Conservation (phyloP, 257 asterid genomes). For the Solanum pimpinellifolium region DNA sequence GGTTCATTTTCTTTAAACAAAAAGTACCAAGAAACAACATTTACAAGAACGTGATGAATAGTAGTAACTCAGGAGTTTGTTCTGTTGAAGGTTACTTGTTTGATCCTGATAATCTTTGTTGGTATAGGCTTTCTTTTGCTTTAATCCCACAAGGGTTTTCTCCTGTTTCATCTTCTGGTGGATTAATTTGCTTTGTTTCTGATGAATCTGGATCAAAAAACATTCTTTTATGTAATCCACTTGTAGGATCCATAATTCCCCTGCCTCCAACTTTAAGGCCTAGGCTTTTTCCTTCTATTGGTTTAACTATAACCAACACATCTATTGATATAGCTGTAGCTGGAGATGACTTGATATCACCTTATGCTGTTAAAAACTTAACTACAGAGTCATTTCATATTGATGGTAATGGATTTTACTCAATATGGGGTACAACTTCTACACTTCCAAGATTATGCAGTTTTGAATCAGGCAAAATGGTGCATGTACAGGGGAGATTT, state of each 20-base stretch:
- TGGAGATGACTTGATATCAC: slow-evolving; percentile 85
- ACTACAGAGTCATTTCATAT: slow-evolving; percentile 80
- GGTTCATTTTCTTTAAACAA: slow-evolving; percentile 78
- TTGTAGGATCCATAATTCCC: slow-evolving; percentile 38
- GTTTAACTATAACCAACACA: slow-evolving; percentile 41
- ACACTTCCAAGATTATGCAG: slow-evolving; percentile 78
- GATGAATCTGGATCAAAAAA: slow-evolving; percentile 72
- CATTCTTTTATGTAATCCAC: slow-evolving; percentile 62
- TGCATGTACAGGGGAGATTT: slow-evolving; percentile 45
- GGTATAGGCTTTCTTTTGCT: slow-evolving; percentile 58
- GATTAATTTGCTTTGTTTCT: slow-evolving; percentile 65
- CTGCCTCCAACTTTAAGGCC: slow-evolving; percentile 72
- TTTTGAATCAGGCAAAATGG: slow-evolving; percentile 83
- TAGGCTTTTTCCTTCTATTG: slow-evolving; percentile 72
- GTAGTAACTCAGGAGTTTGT: not conserved
- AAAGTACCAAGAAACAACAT: slow-evolving; percentile 29
- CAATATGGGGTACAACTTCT: slow-evolving; percentile 91
- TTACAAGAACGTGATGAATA: slow-evolving; percentile 10
- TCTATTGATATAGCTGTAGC: slow-evolving; percentile 74
- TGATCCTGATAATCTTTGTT: slow-evolving; percentile 45
- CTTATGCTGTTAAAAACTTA: slow-evolving; percentile 82
- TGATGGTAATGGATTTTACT: slow-evolving; percentile 78
- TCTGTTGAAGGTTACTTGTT: slow-evolving; percentile 50
- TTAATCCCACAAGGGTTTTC: slow-evolving; percentile 60
- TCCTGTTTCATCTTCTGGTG: slow-evolving; percentile 70